Percentiles rank a stretch among this genome's conserved stretches.
Evolutionary conservation across 164 flowering plant species (phyloP).

Genomic region (Pachysandra terminalis): DNA sequence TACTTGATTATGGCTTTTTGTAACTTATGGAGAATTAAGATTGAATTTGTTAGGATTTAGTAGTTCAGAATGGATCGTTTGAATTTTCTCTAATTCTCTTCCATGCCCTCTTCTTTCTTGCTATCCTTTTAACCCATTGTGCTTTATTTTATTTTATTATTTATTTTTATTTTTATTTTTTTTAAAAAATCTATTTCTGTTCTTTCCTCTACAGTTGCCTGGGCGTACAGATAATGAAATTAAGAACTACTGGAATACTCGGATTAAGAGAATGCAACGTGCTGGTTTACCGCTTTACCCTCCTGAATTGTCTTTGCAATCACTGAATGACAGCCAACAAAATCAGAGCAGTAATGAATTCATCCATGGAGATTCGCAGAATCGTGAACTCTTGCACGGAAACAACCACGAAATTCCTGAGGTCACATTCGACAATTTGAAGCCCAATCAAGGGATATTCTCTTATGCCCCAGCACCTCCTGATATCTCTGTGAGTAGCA

Average conservation of each 20-base stretch:
- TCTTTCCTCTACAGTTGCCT: constrained; percentile 54
- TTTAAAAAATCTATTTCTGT: background rate
- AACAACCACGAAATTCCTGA: constrained; percentile 51
- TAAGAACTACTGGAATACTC: constrained; percentile 96
- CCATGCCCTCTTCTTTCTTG: background rate
- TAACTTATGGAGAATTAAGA: background rate
- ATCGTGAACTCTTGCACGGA: constrained; percentile 37
- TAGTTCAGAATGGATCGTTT: background rate
- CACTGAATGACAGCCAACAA: constrained; percentile 43
- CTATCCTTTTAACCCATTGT: too few species aligned
- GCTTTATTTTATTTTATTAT: background rate
- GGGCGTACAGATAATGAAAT: constrained; percentile 99
- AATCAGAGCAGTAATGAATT: constrained; percentile 29
- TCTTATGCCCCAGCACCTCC: constrained; percentile 41
- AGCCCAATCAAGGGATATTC: constrained; percentile 34
- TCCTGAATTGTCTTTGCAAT: constrained; percentile 54
- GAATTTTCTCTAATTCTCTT: background rate
- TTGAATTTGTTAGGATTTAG: background rate
- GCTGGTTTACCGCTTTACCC: constrained; percentile 95
- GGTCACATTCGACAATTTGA: constrained; percentile 47
- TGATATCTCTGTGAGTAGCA: constrained; percentile 40
- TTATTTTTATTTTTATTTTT: background rate
- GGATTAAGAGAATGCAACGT: constrained; percentile 83
- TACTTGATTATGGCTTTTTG: background rate
- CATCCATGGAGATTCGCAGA: constrained; percentile 26